phyloP scores from a whole-genome alignment of 169 alveolate genomes.

The Eimeria falciformis region DNA sequence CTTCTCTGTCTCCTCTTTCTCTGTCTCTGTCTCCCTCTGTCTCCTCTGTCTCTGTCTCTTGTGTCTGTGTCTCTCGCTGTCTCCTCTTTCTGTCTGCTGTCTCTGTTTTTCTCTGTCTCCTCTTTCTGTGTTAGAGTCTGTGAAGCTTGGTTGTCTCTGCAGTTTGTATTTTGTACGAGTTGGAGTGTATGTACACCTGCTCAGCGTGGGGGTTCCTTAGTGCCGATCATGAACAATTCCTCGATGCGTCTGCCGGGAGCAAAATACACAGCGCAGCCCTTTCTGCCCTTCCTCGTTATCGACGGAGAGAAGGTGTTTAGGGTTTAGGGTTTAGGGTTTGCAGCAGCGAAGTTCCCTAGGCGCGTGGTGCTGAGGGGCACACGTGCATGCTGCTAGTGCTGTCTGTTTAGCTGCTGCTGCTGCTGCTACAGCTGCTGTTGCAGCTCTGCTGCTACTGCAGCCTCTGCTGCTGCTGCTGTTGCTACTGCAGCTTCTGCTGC shows the following conservation, averaged over 20 bases:
- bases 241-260: constrained; percentile 55
- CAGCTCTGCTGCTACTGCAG: constrained; percentile 26
- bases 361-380: background rate
- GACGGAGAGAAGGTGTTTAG: constrained; percentile 54
- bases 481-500: background rate
- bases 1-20: background rate
- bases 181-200: background rate
- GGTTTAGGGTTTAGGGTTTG: constrained; percentile 29
- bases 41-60: background rate
- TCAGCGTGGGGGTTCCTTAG: constrained; percentile 57
- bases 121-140: background rate
- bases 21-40: background rate
- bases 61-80: background rate
- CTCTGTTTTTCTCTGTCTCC: background rate
- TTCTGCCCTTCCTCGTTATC: constrained; percentile 40
- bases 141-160: too few relatives aligned
- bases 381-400: background rate
- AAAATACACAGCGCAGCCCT: constrained; percentile 66
- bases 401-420: background rate
- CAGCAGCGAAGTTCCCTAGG: too few relatives aligned
- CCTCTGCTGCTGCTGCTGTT: background rate
- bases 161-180: background rate
- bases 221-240: constrained; percentile 30
- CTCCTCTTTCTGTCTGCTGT: background rate
- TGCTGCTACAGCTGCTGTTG: background rate